A percentile compares a stretch with the other conserved stretches of the same genome.
Conservation (phyloP, 148 eudicot species). For the Pouteria glomerata region DNA sequence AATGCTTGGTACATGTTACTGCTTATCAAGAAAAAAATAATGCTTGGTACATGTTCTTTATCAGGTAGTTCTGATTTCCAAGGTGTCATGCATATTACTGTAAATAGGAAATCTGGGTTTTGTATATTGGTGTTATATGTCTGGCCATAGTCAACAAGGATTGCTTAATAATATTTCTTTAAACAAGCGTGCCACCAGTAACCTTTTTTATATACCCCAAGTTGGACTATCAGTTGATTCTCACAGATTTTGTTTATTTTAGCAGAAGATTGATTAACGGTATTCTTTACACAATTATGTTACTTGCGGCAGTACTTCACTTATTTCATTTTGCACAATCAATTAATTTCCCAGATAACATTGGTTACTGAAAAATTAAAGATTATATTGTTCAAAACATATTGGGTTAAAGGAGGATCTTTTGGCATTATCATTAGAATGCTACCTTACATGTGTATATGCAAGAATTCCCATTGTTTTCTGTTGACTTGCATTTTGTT, state of each 20-base stretch:
- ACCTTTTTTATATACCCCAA: not conserved
- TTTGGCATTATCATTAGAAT: not conserved
- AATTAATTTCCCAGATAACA: not conserved
- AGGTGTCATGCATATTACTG: too few relatives aligned
- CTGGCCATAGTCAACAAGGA: not conserved
- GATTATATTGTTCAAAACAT: not conserved
- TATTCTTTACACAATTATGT: not conserved
- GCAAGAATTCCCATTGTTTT: not conserved
- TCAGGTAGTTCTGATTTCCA: not conserved
- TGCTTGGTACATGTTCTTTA: slow-evolving; percentile 5
- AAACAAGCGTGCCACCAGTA: not conserved
- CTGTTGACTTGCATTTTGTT: not conserved
- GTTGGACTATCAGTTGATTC: not conserved
- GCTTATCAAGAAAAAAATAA: too few relatives aligned
- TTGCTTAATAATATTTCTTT: not conserved
- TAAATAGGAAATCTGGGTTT: not conserved
- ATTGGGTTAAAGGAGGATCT: not conserved
- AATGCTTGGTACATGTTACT: not conserved
- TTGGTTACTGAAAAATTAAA: not conserved
- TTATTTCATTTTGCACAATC: not conserved
- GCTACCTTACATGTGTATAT: not conserved
- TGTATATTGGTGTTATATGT: not conserved
- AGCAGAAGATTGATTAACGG: not conserved
- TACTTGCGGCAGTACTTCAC: not conserved
- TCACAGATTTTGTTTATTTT: not conserved